Evolutionary conservation across 2,329 filamentous ascomycete genomes (phyloP), one percentile per base, ranked within the genome.

Genomic region (Berkeleyomyces basicola): DNA sequence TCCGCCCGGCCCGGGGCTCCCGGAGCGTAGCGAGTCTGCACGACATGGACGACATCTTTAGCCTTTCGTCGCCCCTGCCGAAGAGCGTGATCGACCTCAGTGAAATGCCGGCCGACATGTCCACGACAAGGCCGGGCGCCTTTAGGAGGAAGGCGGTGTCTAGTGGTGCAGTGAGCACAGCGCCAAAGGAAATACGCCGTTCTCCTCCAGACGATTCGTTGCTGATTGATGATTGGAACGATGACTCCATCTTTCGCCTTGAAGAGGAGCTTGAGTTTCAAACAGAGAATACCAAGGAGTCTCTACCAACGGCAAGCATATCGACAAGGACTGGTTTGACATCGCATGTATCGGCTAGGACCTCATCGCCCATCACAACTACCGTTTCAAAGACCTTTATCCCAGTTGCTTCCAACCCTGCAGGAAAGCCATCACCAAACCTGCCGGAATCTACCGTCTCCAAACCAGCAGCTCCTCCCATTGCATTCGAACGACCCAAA

Each of bases 201-300:
- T 14, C 23, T 37, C 31, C 33, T 7, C 7, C 58, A 16, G 58
- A 59, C n/a, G 40, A 47, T 31, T n/a, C 58, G 7, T 16, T 37
- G n/a, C 7, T 59, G 40, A 44, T 59, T 31, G 58, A 59, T 23
- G 58, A 46, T 37, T 59, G 58, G 58, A 46, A 59, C 14, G 58
- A 59, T 7, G 58, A 59, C 31, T 59, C 58, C n/a, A 46, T 59
- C 44, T 59, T 59, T 16, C 42, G 58, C 14, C 31, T 46, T 37
- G 58, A 59, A 10, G 23, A 37, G 37, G 16, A 46, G 9, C 31
- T 59, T 7, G 33, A 46, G 3, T 7, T 3, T 3, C 23, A 46
- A 9, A 10, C 23, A 6, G 36, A 33, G n/a, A 23, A 16, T 10
- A 5, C 7, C 42, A 39, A 16, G 14, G n/a, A 7, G 4, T 39